Evolutionary conservation across 192 early-diverging fungal species (phyloP).

Genomic region (Coemansia sp.): DNA sequence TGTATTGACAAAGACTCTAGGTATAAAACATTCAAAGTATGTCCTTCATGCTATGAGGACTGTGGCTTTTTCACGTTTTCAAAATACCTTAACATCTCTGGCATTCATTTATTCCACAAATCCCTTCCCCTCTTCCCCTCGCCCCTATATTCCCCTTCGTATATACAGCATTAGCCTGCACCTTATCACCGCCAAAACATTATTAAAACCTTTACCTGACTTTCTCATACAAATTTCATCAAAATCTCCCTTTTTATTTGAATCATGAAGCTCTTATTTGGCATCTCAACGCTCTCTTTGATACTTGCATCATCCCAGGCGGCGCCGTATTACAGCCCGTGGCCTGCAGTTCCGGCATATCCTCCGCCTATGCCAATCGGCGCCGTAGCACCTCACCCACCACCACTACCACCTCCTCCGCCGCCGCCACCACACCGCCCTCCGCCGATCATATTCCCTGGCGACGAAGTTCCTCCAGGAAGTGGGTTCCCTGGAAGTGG

Average conservation of each 20-base stretch:
- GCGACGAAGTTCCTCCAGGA: slow-evolving; percentile 7
- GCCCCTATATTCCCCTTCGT: background rate
- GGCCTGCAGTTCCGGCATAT: slow-evolving; percentile 32
- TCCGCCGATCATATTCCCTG: background rate
- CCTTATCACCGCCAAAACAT: too few relatives aligned
- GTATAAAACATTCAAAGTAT: too few relatives aligned
- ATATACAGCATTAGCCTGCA: too few relatives aligned
- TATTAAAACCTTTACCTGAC: background rate
- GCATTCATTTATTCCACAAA: background rate
- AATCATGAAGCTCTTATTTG: slow-evolving; percentile 39
- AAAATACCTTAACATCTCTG: background rate
- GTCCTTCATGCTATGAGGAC: too few relatives aligned
- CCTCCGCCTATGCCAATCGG: slow-evolving; percentile 9
- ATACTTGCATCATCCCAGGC: slow-evolving; percentile 16
- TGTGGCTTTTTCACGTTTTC: background rate
- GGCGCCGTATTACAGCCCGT: slow-evolving; percentile 16
- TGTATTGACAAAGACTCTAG: too few relatives aligned
- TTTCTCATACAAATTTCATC: background rate
- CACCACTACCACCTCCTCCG: slow-evolving; percentile 5
- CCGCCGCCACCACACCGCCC: slow-evolving; percentile 12
- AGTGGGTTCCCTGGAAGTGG: slow-evolving; percentile 17
- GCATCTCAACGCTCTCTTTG: slow-evolving; percentile 34
- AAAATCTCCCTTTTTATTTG: background rate
- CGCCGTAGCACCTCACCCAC: slow-evolving; percentile 3
- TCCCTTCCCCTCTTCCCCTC: background rate